Evolutionary conservation across 352 stramenopile species (phyloP).

Genomic region (Phytophthora crassamura): DNA sequence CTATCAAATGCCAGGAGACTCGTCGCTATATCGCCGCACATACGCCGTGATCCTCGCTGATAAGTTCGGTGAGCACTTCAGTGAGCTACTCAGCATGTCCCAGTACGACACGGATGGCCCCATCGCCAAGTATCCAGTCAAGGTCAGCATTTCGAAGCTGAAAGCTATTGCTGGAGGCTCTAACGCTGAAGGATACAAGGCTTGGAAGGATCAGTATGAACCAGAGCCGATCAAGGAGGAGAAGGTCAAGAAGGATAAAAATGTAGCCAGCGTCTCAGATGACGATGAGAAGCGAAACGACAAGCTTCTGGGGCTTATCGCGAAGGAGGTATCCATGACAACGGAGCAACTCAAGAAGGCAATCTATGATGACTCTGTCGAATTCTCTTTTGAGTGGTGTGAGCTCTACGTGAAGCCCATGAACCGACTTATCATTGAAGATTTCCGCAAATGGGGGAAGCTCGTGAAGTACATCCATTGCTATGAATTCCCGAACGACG

Average conservation of each 20-base stretch:
- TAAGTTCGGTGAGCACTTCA: no score
- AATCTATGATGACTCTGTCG: no score
- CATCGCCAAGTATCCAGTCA: neutral
- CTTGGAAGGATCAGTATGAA: neutral
- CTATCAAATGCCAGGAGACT: no score
- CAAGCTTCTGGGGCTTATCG: neutral
- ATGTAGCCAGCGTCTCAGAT: neutral
- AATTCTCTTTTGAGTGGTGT: no score
- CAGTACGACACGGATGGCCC: neutral
- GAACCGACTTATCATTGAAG: neutral
- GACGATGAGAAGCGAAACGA: neutral
- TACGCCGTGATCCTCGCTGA: no score
- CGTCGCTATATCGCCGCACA: no score
- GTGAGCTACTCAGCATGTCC: no score
- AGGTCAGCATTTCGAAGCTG: neutral
- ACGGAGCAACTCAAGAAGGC: no score
- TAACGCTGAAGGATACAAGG: neutral
- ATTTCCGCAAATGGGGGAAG: neutral
- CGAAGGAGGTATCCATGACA: neutral
- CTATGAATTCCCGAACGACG: neutral
- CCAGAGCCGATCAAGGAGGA: neutral
- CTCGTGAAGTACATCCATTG: conserved; percentile 2
- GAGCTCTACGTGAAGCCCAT: no score
- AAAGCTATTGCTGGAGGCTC: neutral
- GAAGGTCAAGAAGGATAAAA: neutral